Base-by-base conservation (phyloP, 148 eudicot genomes). In the Silene conica region DNA sequence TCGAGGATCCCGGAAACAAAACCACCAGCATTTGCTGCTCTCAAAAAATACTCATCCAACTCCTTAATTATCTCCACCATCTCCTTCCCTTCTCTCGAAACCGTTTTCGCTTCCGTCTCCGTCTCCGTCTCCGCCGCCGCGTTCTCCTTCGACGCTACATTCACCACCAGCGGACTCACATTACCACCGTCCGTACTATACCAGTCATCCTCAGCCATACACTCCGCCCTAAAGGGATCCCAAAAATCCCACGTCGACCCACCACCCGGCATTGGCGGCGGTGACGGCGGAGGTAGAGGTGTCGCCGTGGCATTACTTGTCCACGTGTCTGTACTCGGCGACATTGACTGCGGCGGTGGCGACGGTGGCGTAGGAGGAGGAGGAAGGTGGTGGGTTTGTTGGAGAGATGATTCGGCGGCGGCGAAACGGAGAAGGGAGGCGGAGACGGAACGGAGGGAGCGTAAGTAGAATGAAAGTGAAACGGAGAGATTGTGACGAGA, bases 191-290 rank as follows among this genome's bases (percentile, higher is more conserved):
- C 59, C 14, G 28, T 22, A 20, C 26, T 21, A 0, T 72, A 78
- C 65, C 62, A 84, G 28, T 87, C 96, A 89, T 90, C 89, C 52
- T 89, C 85, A 85, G 89, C 1, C 83, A 77, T 48, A 65, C 88
- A 3, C 14, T 83, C 76, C 9, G 87, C 73, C 8, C 88, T 79
- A 66, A 90, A 95, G 4, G 97, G 96, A 77, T 92, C 97, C 97
- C 97, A 92, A 83, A 90, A 95, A 74, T 90, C 99, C 97, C 99
- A 95, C 8, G 79, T 81, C 6, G 92, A 86, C 16, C 85, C 76
- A 12, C 79, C 61, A 23, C 72, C 63, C 31, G 74, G 75, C 2
- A 88, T 86, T 1, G 89, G 87, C 0, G 94, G 94, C 3, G 95
- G 93, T 0, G 91, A 89, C 2, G 86, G 88, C 0, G 82, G 83